Conservation (phyloP, 805 yeast species). For the Nakazawaea sp. region DNA sequence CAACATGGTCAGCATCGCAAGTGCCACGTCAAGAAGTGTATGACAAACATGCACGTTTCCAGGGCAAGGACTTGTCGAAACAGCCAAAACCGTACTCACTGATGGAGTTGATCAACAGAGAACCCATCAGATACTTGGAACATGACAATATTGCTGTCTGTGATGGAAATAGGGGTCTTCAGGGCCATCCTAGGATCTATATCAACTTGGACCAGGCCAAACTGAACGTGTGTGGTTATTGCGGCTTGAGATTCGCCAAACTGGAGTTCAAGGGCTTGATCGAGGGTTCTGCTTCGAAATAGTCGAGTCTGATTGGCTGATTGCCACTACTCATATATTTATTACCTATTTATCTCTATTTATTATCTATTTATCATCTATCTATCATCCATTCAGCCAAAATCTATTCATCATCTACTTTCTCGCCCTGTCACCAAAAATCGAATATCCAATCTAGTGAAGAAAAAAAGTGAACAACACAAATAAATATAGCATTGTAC, state of each 20-base stretch:
- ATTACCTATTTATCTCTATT: conserved; percentile 1
- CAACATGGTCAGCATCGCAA: conserved; percentile 70
- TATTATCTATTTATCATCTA: conserved; percentile 1
- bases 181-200: conserved; percentile 80
- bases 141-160: conserved; percentile 68
- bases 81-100: conserved; percentile 85
- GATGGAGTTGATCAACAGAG: conserved; percentile 70
- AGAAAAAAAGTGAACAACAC: no score
- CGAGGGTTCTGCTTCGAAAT: conserved; percentile 16
- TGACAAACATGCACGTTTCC: conserved; percentile 54
- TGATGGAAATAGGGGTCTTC: conserved; percentile 66
- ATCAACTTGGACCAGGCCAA: conserved; percentile 76
- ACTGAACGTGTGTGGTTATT: conserved; percentile 71
- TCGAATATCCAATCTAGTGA: no score
- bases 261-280: conserved; percentile 37
- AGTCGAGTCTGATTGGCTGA: neutral
- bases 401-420: neutral
- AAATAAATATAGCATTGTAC: no score
- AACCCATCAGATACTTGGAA: conserved; percentile 58
- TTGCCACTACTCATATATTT: neutral
- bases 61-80: conserved; percentile 55
- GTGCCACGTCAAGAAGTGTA: conserved; percentile 49
- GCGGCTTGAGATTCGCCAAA: conserved; percentile 64
- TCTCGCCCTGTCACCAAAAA: no score
- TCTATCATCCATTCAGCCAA: neutral